phyloP scores from a whole-genome alignment of 2,329 filamentous ascomycete species.

The Lasiodiplodia sp. region DNA sequence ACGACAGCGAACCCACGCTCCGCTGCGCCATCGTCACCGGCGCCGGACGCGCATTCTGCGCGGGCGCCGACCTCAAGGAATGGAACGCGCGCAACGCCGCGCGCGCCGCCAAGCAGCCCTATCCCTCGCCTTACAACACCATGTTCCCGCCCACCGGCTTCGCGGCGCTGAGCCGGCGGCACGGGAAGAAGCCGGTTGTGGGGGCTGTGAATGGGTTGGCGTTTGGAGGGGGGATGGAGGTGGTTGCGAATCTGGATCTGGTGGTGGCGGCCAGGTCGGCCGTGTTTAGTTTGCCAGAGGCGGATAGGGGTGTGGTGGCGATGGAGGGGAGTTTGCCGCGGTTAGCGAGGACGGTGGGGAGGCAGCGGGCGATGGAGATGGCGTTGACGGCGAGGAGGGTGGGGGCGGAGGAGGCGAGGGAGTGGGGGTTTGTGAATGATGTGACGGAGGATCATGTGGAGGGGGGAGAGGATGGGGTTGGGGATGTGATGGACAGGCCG shows the following conservation, averaged over 20 bases:
- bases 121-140: background rate
- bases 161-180: constrained; percentile 61
- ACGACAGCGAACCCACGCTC: constrained; percentile 30
- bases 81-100: background rate
- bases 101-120: background rate
- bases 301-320: constrained; percentile 37
- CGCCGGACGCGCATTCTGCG: constrained; percentile 33
- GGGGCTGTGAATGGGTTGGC: constrained; percentile 65
- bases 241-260: constrained; percentile 39
- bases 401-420: constrained; percentile 33
- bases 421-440: constrained; percentile 40
- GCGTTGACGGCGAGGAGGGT: constrained; percentile 37
- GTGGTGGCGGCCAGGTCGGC: constrained; percentile 38
- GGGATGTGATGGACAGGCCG: background rate
- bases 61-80: constrained; percentile 38
- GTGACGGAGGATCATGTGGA: constrained; percentile 31
- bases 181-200: constrained; percentile 67
- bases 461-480: constrained; percentile 19
- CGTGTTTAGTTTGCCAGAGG: constrained; percentile 39
- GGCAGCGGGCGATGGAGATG: constrained; percentile 40
- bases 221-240: constrained; percentile 39
- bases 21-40: constrained; percentile 33
- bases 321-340: constrained; percentile 38
- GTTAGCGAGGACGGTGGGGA: constrained; percentile 37
- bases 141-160: constrained; percentile 51